Evolutionary conservation across 768 basidiomycete species (phyloP), one percentile per base, ranked within the genome.

Genomic region (Neoboletus brunneissimus): DNA sequence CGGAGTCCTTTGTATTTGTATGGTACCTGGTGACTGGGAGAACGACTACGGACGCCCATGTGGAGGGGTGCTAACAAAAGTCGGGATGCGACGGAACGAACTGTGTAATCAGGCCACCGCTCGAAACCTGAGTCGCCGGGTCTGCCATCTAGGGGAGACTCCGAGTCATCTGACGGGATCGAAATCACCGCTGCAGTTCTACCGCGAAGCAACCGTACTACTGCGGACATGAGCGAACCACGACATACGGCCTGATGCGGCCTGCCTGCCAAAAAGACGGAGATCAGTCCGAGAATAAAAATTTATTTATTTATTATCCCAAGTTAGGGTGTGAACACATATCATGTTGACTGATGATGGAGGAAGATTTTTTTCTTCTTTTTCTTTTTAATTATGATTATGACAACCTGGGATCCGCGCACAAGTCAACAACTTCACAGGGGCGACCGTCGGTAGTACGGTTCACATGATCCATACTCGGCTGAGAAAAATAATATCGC

Each of bases 191-290:
- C 40, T 55, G 7, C 34, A 55, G 23, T 58, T 54, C 56, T 62
- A 62, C 64, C 64, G 64, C 64, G 64, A 65, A 65, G 64, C 64
- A 51, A 47, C n/a, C n/a, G n/a, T n/a, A n/a, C n/a, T 41, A 6
- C 18, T 48, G 55, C 54, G 53, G 55, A 64, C 5, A 48, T 61
- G 63, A 41, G 43, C 54, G 50, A 13, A 41, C 41, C 38, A 58
- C 22, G 25, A 42, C n/a, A n/a, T n/a, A n/a, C 13, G 23, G 25
- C 23, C 13, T 13, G 29, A 32, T 22, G 12, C 11, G 22, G 9
- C 27, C n/a, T 46, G 42, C 7, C 25, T 32, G n/a, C 13, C 18
- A 52, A 25, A 29, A 37, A 31, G 43, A 51, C 62, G 47, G 61
- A 44, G 48, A 58, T 52, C 41, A 60, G 40, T 35, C 61, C 59